Evolutionary conservation across 306 rosid species (phyloP), one percentile per base, ranked within the genome.

Genomic region (Pyrus pyrifolia): DNA sequence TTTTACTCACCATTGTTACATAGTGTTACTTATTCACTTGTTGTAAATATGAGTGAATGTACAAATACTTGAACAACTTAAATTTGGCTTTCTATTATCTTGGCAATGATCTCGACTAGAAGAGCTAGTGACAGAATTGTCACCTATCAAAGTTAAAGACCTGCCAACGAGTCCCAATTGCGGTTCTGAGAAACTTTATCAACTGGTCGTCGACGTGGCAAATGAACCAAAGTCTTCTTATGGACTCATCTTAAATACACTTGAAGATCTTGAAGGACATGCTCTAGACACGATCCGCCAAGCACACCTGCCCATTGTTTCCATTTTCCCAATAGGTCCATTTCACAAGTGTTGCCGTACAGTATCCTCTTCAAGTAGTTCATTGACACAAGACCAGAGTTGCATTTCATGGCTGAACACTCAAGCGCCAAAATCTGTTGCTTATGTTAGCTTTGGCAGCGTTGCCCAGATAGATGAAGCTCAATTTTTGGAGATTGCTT

Each of bases 391-490:
- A 62, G 90, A 90, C 70, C 61, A 60, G n/a, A 68, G 71, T 25
- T 88, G 86, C 85, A 77, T 88, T 72, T 77, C 93, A 63, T 87
- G 93, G 96, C 79, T 90, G 68, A 77, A 85, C 69, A 53, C 9
- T 27, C 81, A 79, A 66, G 76, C 74, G 27, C 74, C 66, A 21
- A 78, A 63, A 0, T 83, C 85, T 23, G 90, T 87, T 60, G 78
- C 86, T 10, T 91, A 88, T 73, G 90, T 87, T 35, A 87, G 90
- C 70, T 87, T 91, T 81, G 91, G 93, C 58, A 89, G 89, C 44
- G 3, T 80, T 33, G 88, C 80, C 0, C 23, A 81, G 3, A n/a
- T 87, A 44, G 63, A 53, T 1, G 64, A 77, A 70, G 73, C 29
- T 1, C 83, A 88, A 10, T 87, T 88, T 70, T 52, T 87, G 78